Percentiles rank a stretch among this genome's conserved stretches.
Conservation (phyloP, 495 filamentous ascomycete genomes). For the Podospora pseudopauciseta region DNA sequence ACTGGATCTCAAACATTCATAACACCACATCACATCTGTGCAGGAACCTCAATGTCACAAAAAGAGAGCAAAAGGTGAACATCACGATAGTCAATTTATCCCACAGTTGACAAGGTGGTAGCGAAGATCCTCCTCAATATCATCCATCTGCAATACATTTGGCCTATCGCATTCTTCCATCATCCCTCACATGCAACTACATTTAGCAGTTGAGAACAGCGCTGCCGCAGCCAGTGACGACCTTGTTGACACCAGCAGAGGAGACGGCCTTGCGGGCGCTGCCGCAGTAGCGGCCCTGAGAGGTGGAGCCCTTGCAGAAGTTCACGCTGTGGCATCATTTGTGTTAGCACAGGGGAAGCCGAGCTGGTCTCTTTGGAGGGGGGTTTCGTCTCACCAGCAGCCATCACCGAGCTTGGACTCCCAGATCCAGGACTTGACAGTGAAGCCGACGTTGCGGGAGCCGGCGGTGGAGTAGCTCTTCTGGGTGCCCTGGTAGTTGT, state of each 20-base stretch:
- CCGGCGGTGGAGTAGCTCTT: conserved; percentile 2
- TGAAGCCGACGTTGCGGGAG: conserved; percentile 3
- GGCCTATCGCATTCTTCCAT: neutral
- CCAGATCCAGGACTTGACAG: conserved; percentile 9
- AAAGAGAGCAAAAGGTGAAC: too few relatives aligned
- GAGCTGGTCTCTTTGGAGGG: too few relatives aligned
- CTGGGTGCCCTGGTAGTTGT: conserved; percentile 8
- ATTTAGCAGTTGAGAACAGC: conserved; percentile 7
- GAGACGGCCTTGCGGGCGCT: conserved; percentile 5
- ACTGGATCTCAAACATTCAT: too few relatives aligned
- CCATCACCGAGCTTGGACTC: neutral
- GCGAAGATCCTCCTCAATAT: too few relatives aligned
- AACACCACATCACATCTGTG: too few relatives aligned
- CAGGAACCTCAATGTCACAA: too few relatives aligned
- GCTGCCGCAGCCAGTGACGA: conserved; percentile 5
- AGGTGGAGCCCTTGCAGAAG: conserved; percentile 8
- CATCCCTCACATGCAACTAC: neutral
- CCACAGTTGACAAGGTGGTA: too few relatives aligned
- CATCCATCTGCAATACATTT: neutral
- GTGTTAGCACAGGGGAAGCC: too few relatives aligned
- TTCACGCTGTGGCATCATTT: neutral
- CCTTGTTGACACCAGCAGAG: conserved; percentile 4
- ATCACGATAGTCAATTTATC: too few relatives aligned
- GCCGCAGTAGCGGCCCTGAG: conserved; percentile 6
- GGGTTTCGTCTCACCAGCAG: neutral